Conservation (phyloP, 306 rosid species). For the Malus sylvestris region DNA sequence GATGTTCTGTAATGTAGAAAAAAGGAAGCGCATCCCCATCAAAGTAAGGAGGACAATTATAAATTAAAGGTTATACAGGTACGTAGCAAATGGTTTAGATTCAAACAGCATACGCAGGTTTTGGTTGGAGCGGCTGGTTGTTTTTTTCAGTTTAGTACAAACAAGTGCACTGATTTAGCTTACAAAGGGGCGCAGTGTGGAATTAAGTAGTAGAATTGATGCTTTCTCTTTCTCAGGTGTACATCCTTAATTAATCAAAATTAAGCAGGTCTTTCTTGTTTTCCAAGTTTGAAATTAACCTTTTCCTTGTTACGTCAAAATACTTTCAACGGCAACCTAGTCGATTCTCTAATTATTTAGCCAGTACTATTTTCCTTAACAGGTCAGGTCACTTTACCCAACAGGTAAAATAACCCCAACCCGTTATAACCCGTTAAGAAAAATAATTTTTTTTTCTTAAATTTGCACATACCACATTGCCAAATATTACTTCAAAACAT, state of each 20-base stretch:
- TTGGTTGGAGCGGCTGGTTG: slow-evolving; percentile 28
- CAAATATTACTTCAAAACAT: too few species aligned
- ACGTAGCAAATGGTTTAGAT: slow-evolving; percentile 34
- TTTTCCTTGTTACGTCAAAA: neutral
- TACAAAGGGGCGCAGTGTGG: neutral
- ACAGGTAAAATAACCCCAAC: too few species aligned
- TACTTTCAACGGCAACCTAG: neutral
- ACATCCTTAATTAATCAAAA: neutral
- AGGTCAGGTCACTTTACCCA: too few species aligned
- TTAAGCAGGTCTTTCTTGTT: neutral
- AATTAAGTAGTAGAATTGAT: neutral
- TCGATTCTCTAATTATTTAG: neutral
- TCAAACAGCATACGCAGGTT: slow-evolving; percentile 7
- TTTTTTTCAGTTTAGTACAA: neutral
- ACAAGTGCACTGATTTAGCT: neutral
- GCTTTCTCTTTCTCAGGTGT: neutral
- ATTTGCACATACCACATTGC: too few species aligned
- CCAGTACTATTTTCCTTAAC: neutral
- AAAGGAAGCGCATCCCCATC: neutral
- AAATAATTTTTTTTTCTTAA: too few species aligned
- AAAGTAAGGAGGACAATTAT: neutral
- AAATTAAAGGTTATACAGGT: neutral
- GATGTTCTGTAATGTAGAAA: neutral
- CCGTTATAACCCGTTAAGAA: too few species aligned
- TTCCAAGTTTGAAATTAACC: neutral